Evolutionary conservation across 768 basidiomycete genomes (phyloP), one percentile per base, ranked within the genome.

Genomic region (Hypholoma sublateritium): DNA sequence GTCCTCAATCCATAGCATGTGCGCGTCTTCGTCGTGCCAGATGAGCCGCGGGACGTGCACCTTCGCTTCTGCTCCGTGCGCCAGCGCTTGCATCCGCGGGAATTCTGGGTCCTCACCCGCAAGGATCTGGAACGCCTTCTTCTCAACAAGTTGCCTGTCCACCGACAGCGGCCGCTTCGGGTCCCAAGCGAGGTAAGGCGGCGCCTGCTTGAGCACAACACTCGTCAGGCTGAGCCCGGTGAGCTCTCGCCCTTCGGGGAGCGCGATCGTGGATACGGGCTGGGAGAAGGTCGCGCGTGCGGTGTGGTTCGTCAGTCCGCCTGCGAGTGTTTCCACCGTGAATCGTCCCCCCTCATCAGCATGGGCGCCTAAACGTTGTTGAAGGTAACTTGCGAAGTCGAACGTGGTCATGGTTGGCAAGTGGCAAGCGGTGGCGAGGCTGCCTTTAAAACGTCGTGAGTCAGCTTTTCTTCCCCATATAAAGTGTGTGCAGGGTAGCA

Each of bases 1-100:
- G 47, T 60, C 59, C 48, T 57, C 59, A 41, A 60, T 56, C 59
- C 59, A 60, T 19, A 60, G 25, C 7, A 56, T 51, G 35, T 54
- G 51, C 12, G 39, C 28, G 9, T 57, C 48, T 17, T 24, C 48
- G 22, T 60, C 59, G 22, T 60, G 55, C 55, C 56, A 60, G 8
- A 60, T 50, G 22, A 57, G 35, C 28, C 36, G 52, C 7, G 59
- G 59, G n/a, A 60, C 53, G 12, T 35, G 50, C 13, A 60, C 41
- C 1, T 41, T 25, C 49, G 50, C 42, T 3, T 22, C 49, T 4
- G 44, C 54, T 12, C 54, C 44, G 11, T 14, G 6, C 19, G 41
- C 53, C 12, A 55, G 22, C 24, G 37, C 21, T 22, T 35, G 12
- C 36, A 46, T 17, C 22, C 37, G 35, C 16, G 42, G 47, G 36